Evolutionary conservation across 352 stramenopile species (phyloP).

Genomic region (Phytopythium oedochilum): DNA sequence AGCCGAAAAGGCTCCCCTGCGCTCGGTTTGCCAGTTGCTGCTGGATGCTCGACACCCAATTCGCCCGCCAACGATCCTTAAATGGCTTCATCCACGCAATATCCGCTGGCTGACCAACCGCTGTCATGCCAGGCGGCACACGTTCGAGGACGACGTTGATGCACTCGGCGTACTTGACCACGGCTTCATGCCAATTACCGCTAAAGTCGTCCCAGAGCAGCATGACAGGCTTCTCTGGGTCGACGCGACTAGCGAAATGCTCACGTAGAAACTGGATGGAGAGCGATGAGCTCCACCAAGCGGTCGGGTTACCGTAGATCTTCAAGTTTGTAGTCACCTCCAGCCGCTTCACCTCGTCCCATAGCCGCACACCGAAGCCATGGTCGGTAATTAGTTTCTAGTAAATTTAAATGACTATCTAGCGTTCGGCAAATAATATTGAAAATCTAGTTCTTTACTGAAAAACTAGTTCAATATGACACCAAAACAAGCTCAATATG

Average conservation of each 20-base stretch:
- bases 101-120: conserved; percentile 13
- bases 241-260: conserved; percentile 8
- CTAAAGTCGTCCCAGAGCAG: conserved; percentile 21
- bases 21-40: neutral
- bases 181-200: conserved; percentile 13
- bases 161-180: conserved; percentile 2
- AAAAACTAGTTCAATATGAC: too few relatives aligned
- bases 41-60: conserved; percentile 3
- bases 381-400: too few relatives aligned
- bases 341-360: conserved; percentile 11
- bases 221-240: conserved; percentile 8
- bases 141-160: conserved; percentile 10
- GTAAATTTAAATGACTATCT: too few relatives aligned
- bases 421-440: too few relatives aligned
- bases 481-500: too few relatives aligned
- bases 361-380: conserved; percentile 22
- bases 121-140: conserved; percentile 5
- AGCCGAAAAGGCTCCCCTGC: neutral
- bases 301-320: conserved; percentile 20
- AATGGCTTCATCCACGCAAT: conserved; percentile 17
- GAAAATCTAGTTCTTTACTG: too few relatives aligned
- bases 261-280: conserved; percentile 11
- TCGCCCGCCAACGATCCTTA: conserved; percentile 6
- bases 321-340: conserved; percentile 1
- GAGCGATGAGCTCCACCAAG: conserved; percentile 11